A percentile compares a stretch with the other conserved stretches of the same genome.
phyloP scores from a whole-genome alignment of 2,329 filamentous ascomycete species.

The Mollisiaceae sp. region DNA sequence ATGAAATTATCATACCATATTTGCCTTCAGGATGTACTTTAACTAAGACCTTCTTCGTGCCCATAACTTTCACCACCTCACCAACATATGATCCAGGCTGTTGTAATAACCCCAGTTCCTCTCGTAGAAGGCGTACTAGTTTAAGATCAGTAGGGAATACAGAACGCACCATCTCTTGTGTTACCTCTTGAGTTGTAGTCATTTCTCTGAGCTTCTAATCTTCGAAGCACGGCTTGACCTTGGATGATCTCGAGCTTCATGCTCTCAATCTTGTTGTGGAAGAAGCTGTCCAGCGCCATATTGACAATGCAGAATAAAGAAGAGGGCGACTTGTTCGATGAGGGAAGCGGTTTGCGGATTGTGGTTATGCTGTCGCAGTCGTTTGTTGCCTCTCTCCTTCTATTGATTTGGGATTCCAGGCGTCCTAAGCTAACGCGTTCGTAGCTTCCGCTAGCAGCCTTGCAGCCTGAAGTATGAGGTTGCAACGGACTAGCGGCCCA shows the following conservation, averaged over 20 bases:
- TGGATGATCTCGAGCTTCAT: slow-evolving; percentile 99
- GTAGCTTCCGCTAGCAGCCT: neutral
- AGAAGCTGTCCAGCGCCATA: slow-evolving; percentile 99
- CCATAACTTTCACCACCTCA: slow-evolving; percentile 99
- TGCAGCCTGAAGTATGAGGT: neutral
- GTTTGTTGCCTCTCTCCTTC: neutral
- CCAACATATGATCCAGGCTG: slow-evolving; percentile 98
- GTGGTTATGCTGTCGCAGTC: slow-evolving; percentile 16
- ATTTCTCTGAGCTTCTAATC: slow-evolving; percentile 96
- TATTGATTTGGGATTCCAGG: neutral
- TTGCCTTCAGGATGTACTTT: slow-evolving; percentile 99
- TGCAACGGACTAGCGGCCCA: neutral
- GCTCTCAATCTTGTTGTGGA: slow-evolving; percentile 99
- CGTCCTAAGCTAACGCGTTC: neutral
- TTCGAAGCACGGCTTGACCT: slow-evolving; percentile 91
- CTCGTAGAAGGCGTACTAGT: slow-evolving; percentile 82
- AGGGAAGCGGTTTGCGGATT: slow-evolving; percentile 14
- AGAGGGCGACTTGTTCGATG: slow-evolving; percentile 8
- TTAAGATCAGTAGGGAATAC: slow-evolving; percentile 30
- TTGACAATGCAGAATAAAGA: slow-evolving; percentile 45
- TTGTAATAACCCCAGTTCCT: slow-evolving; percentile 94
- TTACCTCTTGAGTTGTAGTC: slow-evolving; percentile 91
- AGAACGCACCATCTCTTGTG: neutral
- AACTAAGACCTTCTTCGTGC: slow-evolving; percentile 98
- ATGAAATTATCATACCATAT: slow-evolving; percentile 73